A percentile compares a stretch with the other conserved stretches of the same genome.
These are phyloP conservation scores for Zymoseptoria pseudotritici DNA, from an alignment of 2,329 filamentous ascomycete species.

Conservation along the genomic window DNA sequence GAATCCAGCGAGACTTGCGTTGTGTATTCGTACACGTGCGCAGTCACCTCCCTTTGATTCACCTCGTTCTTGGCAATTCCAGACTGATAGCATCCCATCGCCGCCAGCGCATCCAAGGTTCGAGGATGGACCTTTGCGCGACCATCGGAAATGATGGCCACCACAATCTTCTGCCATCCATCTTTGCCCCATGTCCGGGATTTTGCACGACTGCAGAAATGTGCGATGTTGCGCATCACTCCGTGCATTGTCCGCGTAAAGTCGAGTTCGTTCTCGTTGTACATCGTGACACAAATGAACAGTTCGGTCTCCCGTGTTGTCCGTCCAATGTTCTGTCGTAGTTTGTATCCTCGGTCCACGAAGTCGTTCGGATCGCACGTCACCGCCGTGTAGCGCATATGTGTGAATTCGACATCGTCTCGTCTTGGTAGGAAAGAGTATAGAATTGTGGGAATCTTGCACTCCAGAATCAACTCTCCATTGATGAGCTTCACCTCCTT, in stretches of 20 bases:
- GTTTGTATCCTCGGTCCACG: slow-evolving; percentile 76
- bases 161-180: slow-evolving; percentile 98
- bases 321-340: slow-evolving; percentile 81
- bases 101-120: slow-evolving; percentile 87
- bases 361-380: slow-evolving; percentile 97
- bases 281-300: slow-evolving; percentile 97
- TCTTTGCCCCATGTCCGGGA: slow-evolving; percentile 94
- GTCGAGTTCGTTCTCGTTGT: slow-evolving; percentile 94
- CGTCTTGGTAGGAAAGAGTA: slow-evolving; percentile 92
- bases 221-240: slow-evolving; percentile 95
- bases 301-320: slow-evolving; percentile 86
- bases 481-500: slow-evolving; percentile 97
- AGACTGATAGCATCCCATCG: slow-evolving; percentile 96
- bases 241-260: slow-evolving; percentile 98
- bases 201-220: slow-evolving; percentile 88
- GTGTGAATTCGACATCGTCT: slow-evolving; percentile 92
- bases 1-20: slow-evolving; percentile 94
- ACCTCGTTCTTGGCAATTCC: slow-evolving; percentile 98
- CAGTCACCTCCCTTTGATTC: slow-evolving; percentile 90
- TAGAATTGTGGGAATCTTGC: slow-evolving; percentile 96
- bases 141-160: slow-evolving; percentile 92
- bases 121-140: slow-evolving; percentile 88
- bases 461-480: slow-evolving; percentile 93
- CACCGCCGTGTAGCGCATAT: slow-evolving; percentile 98
- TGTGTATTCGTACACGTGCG: slow-evolving; percentile 97